Evolutionary conservation across 2,329 filamentous ascomycete genomes (phyloP).

Genomic region (Bipolaris sorokiniana): DNA sequence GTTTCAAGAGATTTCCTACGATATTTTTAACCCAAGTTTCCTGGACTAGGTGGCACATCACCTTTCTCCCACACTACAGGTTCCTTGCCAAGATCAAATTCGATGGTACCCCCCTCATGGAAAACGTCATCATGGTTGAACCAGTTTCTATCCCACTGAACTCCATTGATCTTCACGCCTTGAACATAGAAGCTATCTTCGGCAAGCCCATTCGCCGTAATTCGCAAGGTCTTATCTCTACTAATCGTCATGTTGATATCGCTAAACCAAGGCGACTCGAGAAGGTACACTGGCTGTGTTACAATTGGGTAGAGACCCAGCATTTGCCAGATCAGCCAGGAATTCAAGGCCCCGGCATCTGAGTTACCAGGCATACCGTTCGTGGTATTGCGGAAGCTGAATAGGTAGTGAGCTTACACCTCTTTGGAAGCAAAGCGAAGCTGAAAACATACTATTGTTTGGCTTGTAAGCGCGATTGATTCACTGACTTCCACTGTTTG

Average conservation of each 20-base stretch:
- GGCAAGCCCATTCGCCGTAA: constrained; percentile 60
- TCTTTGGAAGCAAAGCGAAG: neutral
- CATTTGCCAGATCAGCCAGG: constrained; percentile 57
- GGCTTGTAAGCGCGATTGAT: constrained; percentile 35
- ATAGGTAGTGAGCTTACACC: neutral
- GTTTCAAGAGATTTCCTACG: no score
- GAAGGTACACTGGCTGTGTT: constrained; percentile 69
- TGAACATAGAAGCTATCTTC: constrained; percentile 63
- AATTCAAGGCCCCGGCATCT: constrained; percentile 54
- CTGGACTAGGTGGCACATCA: neutral
- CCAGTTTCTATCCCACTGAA: constrained; percentile 67
- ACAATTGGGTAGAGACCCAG: constrained; percentile 61
- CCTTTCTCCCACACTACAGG: constrained; percentile 53
- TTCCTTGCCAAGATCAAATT: constrained; percentile 56
- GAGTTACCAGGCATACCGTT: constrained; percentile 53
- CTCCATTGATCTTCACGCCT: constrained; percentile 67
- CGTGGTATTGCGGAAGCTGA: constrained; percentile 23
- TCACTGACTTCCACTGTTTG: constrained; percentile 49
- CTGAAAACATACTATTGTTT: constrained; percentile 37
- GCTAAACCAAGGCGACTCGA: constrained; percentile 54
- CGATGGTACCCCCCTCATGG: constrained; percentile 53
- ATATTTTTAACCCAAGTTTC: neutral
- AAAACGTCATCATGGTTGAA: constrained; percentile 68
- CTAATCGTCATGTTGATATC: constrained; percentile 64
- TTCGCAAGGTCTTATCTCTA: constrained; percentile 57